Evolutionary conservation across 2,329 filamentous ascomycete species (phyloP), one percentile per base, ranked within the genome.

Genomic region (Ceratocystis destructans): DNA sequence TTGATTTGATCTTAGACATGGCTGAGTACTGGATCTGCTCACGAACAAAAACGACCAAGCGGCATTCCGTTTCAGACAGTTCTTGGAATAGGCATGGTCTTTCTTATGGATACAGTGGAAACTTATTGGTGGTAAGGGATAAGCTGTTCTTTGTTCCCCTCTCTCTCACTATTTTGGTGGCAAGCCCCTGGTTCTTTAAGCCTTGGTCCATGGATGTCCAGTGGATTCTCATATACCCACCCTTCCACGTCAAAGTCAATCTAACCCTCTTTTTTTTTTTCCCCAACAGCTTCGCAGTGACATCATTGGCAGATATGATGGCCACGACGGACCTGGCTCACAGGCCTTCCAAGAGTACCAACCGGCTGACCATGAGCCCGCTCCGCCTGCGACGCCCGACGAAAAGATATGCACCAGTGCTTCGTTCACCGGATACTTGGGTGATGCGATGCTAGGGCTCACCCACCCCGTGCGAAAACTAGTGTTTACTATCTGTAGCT

Each of bases 1-100:
- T 84, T 46, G 79, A 86, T 70, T 72, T 73, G 59, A 78, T 87
- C 59, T 73, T 86, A 65, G 83, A 87, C 70, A 72, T 76, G 33
- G 84, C 83, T 65, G 83, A 86, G 73, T 87, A 86, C 73, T 87
- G 84, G 84, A 79, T 79, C 15, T 80, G 80, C 69, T 78, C 79
- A 1, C 72, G 70, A 37, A 41, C 41, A 7, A 8, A 12, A 37
- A 37, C 0, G 8, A 3, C 8, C 33, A 0, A 37, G 8, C 10
- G 8, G 33, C 0, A 10, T 37, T 10, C 8, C 8, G 33, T 37
- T 37, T 1, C 1, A 37, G 8, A 37, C 22, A 22, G 22, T 22
- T 1, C 22, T 22, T 22, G 22, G 22, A 22, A 22, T 22, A 22
- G 22, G 22, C 22, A 22, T 22, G 1, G 1, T 22, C 1, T 33